Percentiles rank a stretch among this genome's conserved stretches.
Evolutionary conservation across 2,329 filamentous ascomycete species (phyloP).

Genomic region (Cladophialophora exuberans): DNA sequence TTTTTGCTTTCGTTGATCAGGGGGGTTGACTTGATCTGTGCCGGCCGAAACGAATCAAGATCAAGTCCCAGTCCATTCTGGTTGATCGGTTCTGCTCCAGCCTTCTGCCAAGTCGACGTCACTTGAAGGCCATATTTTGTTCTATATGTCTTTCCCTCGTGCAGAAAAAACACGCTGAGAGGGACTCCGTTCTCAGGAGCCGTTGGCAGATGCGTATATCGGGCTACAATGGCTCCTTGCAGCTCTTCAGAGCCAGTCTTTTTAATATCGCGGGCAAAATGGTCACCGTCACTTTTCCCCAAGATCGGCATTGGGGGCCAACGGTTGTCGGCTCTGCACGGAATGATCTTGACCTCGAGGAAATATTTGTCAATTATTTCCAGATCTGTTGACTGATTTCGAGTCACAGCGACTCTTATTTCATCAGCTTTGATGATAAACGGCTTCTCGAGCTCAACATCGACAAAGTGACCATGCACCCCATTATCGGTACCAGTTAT

Average conservation of each 20-base stretch:
- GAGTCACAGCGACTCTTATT: slow-evolving; percentile 21
- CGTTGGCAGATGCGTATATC: slow-evolving; percentile 30
- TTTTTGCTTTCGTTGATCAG: neutral
- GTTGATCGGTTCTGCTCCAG: neutral
- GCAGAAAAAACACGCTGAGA: slow-evolving; percentile 31
- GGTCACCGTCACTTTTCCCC: slow-evolving; percentile 32
- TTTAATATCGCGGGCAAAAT: slow-evolving; percentile 24
- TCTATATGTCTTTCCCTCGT: slow-evolving; percentile 27
- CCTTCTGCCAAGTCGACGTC: slow-evolving; percentile 24
- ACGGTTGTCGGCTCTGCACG: slow-evolving; percentile 14
- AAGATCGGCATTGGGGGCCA: slow-evolving; percentile 35
- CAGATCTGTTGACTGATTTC: slow-evolving; percentile 14
- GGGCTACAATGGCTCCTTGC: slow-evolving; percentile 31
- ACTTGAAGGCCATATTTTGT: slow-evolving; percentile 35
- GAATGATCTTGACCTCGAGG: slow-evolving; percentile 35
- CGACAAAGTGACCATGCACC: slow-evolving; percentile 25
- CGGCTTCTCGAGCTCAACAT: slow-evolving; percentile 28
- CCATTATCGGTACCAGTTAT: slow-evolving; percentile 20
- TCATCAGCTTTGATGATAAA: slow-evolving; percentile 30
- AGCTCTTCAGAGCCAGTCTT: slow-evolving; percentile 24
- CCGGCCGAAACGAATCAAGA: slow-evolving; percentile 15
- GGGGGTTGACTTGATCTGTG: neutral
- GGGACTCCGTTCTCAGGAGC: slow-evolving; percentile 28
- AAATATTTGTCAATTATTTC: slow-evolving; percentile 32
- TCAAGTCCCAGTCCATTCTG: slow-evolving; percentile 13